phyloP scores from a whole-genome alignment of 768 basidiomycete species.

The Dentipellis sp. region DNA sequence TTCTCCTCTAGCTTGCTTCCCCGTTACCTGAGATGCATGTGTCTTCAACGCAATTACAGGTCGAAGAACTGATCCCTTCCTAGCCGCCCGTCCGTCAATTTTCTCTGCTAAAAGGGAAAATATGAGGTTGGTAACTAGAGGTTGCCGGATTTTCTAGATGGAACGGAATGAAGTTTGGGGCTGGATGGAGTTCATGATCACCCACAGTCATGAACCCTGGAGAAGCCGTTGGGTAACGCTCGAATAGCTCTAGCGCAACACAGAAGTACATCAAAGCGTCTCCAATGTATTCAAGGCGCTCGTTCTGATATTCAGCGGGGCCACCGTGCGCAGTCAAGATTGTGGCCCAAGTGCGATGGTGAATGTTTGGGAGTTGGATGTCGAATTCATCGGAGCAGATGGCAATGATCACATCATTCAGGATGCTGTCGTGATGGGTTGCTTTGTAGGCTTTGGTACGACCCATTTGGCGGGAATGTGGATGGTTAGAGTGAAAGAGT shows the following conservation, averaged over 20 bases:
- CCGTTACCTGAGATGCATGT: background rate
- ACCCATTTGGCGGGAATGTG: background rate
- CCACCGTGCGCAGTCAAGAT: slow-evolving; percentile 11
- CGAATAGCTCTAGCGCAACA: slow-evolving; percentile 30
- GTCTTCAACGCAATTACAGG: slow-evolving; percentile 16
- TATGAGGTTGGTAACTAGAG: slow-evolving; percentile 19
- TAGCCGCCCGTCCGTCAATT: slow-evolving; percentile 21
- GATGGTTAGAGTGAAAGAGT: background rate
- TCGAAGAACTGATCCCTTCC: slow-evolving; percentile 24
- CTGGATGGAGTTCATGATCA: slow-evolving; percentile 4
- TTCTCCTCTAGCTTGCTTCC: background rate
- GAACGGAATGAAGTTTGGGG: slow-evolving; percentile 17
- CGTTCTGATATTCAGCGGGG: slow-evolving; percentile 18
- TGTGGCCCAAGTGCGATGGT: slow-evolving; percentile 20
- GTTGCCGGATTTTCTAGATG: slow-evolving; percentile 21
- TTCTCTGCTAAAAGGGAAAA: slow-evolving; percentile 23
- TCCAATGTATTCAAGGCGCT: slow-evolving; percentile 38
- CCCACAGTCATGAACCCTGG: slow-evolving; percentile 20
- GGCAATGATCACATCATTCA: slow-evolving; percentile 12
- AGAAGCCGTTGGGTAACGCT: slow-evolving; percentile 17
- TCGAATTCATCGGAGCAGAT: slow-evolving; percentile 16
- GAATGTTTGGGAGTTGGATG: slow-evolving; percentile 26
- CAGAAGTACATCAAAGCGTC: slow-evolving; percentile 37
- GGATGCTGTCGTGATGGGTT: slow-evolving; percentile 5
- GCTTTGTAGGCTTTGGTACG: background rate